phyloP scores from a whole-genome alignment of 345 rosid genomes.

The Eucalyptus pauciflora region DNA sequence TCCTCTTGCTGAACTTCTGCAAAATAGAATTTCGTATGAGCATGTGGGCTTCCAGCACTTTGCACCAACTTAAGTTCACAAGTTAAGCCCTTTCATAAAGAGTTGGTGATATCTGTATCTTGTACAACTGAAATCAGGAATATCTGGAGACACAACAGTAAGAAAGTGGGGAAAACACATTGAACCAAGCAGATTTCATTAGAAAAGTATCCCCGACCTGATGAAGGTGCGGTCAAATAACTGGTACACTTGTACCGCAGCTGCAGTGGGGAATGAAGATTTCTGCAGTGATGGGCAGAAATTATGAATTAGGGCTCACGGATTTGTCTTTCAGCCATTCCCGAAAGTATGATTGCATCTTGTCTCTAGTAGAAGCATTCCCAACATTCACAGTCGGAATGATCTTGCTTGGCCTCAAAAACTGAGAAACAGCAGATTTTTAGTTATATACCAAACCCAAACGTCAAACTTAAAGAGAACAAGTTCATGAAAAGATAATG shows the following conservation, averaged over 20 bases:
- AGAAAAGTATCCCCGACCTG: not conserved
- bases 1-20: not conserved
- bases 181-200: not conserved
- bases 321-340: constrained; percentile 50
- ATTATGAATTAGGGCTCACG: not conserved
- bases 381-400: constrained; percentile 66
- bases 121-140: not conserved
- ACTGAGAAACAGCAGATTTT: constrained; percentile 18
- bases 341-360: constrained; percentile 58
- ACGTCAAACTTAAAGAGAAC: not conserved
- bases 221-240: not conserved
- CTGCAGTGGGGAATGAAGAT: not conserved
- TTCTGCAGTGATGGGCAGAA: not conserved
- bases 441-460: not conserved
- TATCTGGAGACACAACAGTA: not conserved
- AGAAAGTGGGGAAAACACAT: not conserved
- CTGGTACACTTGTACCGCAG: not conserved
- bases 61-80: not conserved
- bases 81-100: not conserved
- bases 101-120: not conserved
- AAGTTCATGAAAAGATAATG: not conserved
- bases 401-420: constrained; percentile 59
- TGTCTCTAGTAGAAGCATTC: constrained; percentile 50
- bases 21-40: not conserved
- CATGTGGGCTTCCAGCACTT: not conserved